Percentiles rank a stretch among this genome's conserved stretches.
phyloP scores from a whole-genome alignment of 78 protist species.

The Dictyostelium intermedium region DNA sequence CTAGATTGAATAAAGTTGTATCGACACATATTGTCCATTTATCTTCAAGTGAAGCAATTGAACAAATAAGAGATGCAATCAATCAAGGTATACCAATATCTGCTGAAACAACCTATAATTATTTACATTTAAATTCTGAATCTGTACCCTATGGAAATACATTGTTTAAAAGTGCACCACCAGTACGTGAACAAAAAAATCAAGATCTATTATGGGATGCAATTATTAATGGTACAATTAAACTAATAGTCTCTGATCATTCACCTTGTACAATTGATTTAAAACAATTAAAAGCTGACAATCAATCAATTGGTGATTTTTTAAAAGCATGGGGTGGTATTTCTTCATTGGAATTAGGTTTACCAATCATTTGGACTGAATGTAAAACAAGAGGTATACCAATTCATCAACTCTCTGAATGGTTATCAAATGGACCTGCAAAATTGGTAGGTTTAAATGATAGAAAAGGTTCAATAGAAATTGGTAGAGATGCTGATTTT shows the following conservation, averaged over 20 bases:
- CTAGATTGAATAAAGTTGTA: slow-evolving; percentile 7
- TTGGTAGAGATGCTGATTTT: slow-evolving; percentile 86
- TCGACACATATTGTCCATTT: slow-evolving; percentile 67
- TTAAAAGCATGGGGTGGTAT: slow-evolving; percentile 82
- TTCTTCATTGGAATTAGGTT: slow-evolving; percentile 66
- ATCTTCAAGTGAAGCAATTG: slow-evolving; percentile 42
- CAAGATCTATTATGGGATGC: slow-evolving; percentile 67
- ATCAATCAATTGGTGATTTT: slow-evolving; percentile 65
- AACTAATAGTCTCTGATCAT: slow-evolving; percentile 74
- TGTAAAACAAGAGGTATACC: slow-evolving; percentile 12
- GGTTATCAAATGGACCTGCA: slow-evolving; percentile 40
- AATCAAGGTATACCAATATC: slow-evolving; percentile 32
- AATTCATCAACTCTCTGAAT: neutral
- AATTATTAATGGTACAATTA: slow-evolving; percentile 8
- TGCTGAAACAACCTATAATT: slow-evolving; percentile 70
- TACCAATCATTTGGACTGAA: slow-evolving; percentile 47
- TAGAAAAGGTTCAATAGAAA: slow-evolving; percentile 64
- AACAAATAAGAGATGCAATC: slow-evolving; percentile 1
- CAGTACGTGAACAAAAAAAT: slow-evolving; percentile 50
- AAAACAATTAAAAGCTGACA: slow-evolving; percentile 20
- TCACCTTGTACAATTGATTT: slow-evolving; percentile 76
- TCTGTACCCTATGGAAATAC: slow-evolving; percentile 60
- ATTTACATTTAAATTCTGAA: slow-evolving; percentile 48
- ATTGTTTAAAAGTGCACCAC: slow-evolving; percentile 78
- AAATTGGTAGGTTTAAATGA: slow-evolving; percentile 43